Percentiles rank a stretch among this genome's conserved stretches.
Conservation (phyloP, 768 basidiomycete species). For the Kockovaella imperatae region DNA sequence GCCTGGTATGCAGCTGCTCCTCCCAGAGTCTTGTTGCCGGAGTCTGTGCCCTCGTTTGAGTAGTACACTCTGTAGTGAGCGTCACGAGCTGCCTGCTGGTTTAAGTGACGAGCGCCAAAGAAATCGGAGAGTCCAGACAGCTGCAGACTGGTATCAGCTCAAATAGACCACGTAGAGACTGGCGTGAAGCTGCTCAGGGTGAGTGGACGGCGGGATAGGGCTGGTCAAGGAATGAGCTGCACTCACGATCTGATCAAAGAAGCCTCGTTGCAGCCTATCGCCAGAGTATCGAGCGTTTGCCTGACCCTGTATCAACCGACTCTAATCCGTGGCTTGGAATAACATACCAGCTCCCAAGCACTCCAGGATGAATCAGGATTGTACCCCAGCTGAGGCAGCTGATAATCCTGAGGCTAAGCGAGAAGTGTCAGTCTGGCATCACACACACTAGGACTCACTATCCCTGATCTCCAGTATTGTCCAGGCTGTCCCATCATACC, state of each 20-base stretch:
- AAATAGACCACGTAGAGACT: neutral
- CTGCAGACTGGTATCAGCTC: constrained; percentile 13
- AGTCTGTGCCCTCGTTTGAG: constrained; percentile 26
- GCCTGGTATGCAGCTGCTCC: constrained; percentile 43
- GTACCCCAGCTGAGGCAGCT: constrained; percentile 22
- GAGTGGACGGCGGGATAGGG: neutral
- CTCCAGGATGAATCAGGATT: constrained; percentile 31
- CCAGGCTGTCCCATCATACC: constrained; percentile 4
- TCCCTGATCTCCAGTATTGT: neutral
- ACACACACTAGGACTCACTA: neutral
- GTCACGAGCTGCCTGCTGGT: constrained; percentile 32
- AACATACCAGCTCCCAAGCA: constrained; percentile 36
- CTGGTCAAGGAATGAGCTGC: neutral
- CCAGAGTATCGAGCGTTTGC: constrained; percentile 30
- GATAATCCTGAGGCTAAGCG: constrained; percentile 36
- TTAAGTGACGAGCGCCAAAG: constrained; percentile 35
- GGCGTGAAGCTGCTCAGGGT: neutral
- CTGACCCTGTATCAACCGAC: constrained; percentile 4
- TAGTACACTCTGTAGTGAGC: constrained; percentile 38
- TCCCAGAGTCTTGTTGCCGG: constrained; percentile 32
- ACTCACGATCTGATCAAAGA: constrained; percentile 43
- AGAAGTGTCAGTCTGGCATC: neutral
- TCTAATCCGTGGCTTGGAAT: neutral
- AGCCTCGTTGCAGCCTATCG: constrained; percentile 27
- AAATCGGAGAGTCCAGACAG: constrained; percentile 32